Base-by-base conservation (phyloP, 768 basidiomycete species). In the Fibroporia radiculosa region DNA sequence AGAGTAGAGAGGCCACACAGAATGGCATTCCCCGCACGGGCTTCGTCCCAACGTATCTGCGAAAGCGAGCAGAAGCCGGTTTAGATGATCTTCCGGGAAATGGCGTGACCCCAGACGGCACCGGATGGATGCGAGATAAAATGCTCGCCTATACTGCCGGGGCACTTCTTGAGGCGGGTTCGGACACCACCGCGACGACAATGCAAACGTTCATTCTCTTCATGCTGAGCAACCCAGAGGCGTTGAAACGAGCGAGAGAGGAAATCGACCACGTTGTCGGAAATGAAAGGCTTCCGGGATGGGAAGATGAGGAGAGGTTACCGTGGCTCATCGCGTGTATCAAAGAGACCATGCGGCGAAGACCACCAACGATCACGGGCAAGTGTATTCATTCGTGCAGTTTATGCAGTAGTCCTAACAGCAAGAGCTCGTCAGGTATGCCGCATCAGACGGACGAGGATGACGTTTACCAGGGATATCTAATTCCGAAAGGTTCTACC, bases 211-310 rank as follows among this genome's bases (percentile, higher is more conserved):
- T 63, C 40, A 35, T 65, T 19, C 56, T 60, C 1, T 53, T 56
- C 18, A 54, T 58, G 34, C 44, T 49, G 14, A 26, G 32, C 26
- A 42, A 52, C 22, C 55, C 55, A 16, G 42, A 47, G 19, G 51
- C 50, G 2, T 46, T 53, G 34, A 66, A 51, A 34, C 73, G 71
- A 27, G 82, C 78, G 0, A 80, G 82, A 52, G 63, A 66, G 16
- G 81, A 85, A 45, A 67, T 85, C 16, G 84, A 84, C 51, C 47
- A 52, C 0, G 72, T 81, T n/a, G 61, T 76, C 13, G 75, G 76
- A 12, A 49, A 54, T 31, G 69, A 71, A 34, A 65, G 81, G 5
- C 63, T 83, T 12, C 84, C 84, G 2, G 65, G 60, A 0, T 71
- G 77, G 45, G 65, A 60, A 22, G 82, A 83, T 53, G 66, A 76